Evolutionary conservation across 108 stramenopile species (phyloP).

Genomic region (Hondaea fermentalgiana): DNA sequence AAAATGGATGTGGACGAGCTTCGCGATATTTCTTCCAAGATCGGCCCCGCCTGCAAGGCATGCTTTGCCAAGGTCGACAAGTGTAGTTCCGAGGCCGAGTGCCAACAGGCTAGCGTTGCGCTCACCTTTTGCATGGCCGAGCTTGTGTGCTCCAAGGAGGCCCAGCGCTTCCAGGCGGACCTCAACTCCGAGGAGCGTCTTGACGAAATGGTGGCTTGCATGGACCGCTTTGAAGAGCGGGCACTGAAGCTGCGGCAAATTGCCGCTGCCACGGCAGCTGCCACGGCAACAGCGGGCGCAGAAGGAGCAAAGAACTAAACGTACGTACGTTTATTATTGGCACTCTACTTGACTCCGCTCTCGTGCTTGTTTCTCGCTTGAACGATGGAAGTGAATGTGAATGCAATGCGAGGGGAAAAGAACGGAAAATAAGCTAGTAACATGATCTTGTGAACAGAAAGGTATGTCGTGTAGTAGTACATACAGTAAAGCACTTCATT

Average conservation of each 20-base stretch:
- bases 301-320: too few species aligned
- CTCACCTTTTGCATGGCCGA: conserved; percentile 74
- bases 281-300: too few species aligned
- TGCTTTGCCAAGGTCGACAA: conserved; percentile 44
- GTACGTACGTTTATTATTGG: too few species aligned
- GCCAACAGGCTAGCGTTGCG: conserved; percentile 62
- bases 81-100: conserved; percentile 61
- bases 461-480: too few species aligned
- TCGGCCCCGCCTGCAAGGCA: conserved; percentile 53
- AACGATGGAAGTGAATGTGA: too few species aligned
- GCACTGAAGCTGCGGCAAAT: not conserved
- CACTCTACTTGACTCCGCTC: too few species aligned
- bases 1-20: not conserved
- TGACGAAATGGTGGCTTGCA: not conserved
- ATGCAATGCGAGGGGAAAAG: too few species aligned
- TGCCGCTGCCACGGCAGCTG: not conserved
- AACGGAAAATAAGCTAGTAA: too few species aligned
- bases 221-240: not conserved
- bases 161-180: not conserved
- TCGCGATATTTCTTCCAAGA: not conserved
- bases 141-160: conserved; percentile 55
- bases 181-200: not conserved
- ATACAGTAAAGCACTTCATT: too few species aligned
- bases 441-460: too few species aligned
- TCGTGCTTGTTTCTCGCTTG: too few species aligned